Evolutionary conservation across 495 filamentous ascomycete species (phyloP), one percentile per base, ranked within the genome.

Genomic region (Letharia lupina): DNA sequence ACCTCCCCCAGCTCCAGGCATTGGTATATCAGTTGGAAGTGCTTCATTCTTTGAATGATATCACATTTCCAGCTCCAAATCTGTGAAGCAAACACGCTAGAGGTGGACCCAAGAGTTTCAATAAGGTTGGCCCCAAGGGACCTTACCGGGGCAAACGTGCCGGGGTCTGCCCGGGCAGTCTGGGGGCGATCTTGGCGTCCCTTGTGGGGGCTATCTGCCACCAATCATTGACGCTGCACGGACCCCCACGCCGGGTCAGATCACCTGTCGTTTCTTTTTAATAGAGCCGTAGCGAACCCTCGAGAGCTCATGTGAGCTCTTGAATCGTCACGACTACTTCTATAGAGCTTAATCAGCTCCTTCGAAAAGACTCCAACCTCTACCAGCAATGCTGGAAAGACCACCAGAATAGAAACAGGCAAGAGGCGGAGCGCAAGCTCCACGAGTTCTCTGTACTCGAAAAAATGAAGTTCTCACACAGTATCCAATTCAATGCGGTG

Each of bases 401-500:
- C 20, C 15, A 31, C 20, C 52, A 20, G 8, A 6, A 58, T 35
- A 52, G 52, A 12, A 35, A 23, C 33, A 48, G 52, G 28, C n/a
- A 67, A 56, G 59, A 56, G 64, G 50, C 44, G 61, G 67, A 73
- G 67, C 64, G 65, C 35, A 65, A 66, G 67, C 66, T 71, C 63
- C 71, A 56, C 41, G 68, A 63, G 7, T 69, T 68, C 54, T 71
- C 71, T 58, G 61, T 67, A 52, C 20, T 50, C 83, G 66, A 75
- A 84, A 73, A 92, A 69, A 99, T 99, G 94, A 98, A 97, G 85
- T 99, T 99, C 82, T 97, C 94, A 60, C 94, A 98, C 74, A 98
- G 95, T 77, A 87, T 99, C 69, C 94, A 99, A 79, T 99, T 99
- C 78, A 99, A 99, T 78, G 91, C 94, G 64, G 95, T 99, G 65